A percentile compares a stretch with the other conserved stretches of the same genome.
Evolutionary conservation across 2,329 filamentous ascomycete genomes (phyloP).

Genomic region (Tolypocladium sp.): DNA sequence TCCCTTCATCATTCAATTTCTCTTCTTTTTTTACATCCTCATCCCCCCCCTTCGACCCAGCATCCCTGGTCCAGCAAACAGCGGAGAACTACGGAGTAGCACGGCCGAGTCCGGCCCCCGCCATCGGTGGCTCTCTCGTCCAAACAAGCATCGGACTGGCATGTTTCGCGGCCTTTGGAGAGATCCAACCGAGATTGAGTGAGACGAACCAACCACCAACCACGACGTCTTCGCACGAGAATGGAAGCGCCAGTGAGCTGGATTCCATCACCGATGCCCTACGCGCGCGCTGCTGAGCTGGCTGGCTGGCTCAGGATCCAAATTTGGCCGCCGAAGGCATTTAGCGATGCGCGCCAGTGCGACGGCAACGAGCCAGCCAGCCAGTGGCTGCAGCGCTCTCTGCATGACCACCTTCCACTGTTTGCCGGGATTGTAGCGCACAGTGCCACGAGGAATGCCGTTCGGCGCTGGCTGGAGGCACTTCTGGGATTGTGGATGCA

Average conservation of each 20-base stretch:
- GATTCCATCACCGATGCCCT: neutral
- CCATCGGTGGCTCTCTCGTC: neutral
- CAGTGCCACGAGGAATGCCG: neutral
- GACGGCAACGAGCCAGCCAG: neutral
- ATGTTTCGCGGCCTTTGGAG: neutral
- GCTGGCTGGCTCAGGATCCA: neutral
- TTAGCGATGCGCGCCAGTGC: neutral
- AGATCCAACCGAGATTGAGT: constrained; percentile 5
- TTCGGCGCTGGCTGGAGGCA: neutral
- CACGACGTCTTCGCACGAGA: neutral
- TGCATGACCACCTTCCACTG: neutral
- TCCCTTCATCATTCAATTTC: neutral
- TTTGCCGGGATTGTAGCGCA: neutral
- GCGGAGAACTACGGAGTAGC: neutral
- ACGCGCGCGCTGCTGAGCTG: neutral
- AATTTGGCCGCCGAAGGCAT: neutral
- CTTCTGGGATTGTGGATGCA: neutral
- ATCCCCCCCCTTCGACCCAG: too few species aligned
- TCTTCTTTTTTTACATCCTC: neutral
- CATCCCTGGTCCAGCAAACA: neutral
- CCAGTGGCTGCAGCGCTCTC: neutral
- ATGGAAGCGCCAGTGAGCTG: neutral
- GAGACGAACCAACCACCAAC: neutral
- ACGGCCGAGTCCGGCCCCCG: neutral
- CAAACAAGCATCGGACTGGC: neutral